These are phyloP conservation scores for Backusella luteola DNA, from an alignment of 192 early-diverging fungal genomes.

Conservation along the genomic window DNA sequence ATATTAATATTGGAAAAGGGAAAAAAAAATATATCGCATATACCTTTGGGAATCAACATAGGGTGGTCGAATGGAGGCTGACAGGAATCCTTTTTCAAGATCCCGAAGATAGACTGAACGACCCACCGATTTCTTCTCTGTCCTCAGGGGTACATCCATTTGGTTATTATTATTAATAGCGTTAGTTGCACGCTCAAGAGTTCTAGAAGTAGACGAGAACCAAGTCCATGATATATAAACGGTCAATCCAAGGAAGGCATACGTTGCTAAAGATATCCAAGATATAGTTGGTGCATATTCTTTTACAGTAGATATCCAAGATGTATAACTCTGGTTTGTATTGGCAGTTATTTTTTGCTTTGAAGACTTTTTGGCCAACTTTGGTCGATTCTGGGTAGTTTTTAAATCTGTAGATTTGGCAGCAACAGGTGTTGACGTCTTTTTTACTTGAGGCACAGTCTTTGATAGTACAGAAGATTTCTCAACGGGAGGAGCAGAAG, in stretches of 20 bases:
- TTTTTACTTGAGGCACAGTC: background rate
- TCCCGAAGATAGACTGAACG: slow-evolving; percentile 47
- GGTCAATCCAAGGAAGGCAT: background rate
- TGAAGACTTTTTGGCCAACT: background rate
- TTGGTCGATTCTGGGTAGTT: background rate
- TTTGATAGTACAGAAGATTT: background rate
- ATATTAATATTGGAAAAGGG: background rate
- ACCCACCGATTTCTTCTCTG: slow-evolving; percentile 1
- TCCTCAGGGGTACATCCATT: background rate
- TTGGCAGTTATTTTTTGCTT: background rate
- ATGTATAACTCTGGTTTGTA: background rate
- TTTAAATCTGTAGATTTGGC: background rate
- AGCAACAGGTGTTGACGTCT: background rate
- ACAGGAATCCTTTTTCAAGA: slow-evolving; percentile 43
- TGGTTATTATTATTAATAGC: background rate
- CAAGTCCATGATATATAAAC: background rate
- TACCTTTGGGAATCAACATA: slow-evolving; percentile 25
- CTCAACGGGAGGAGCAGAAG: background rate
- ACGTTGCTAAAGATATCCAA: background rate
- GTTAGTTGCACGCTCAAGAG: background rate
- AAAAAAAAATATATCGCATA: background rate
- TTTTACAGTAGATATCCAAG: background rate
- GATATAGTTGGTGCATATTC: background rate
- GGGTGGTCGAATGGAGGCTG: slow-evolving; percentile 12
- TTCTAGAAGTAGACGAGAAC: background rate